Evolutionary conservation across 2,329 filamentous ascomycete genomes (phyloP).

Genomic region (Hypoxylon sp.): DNA sequence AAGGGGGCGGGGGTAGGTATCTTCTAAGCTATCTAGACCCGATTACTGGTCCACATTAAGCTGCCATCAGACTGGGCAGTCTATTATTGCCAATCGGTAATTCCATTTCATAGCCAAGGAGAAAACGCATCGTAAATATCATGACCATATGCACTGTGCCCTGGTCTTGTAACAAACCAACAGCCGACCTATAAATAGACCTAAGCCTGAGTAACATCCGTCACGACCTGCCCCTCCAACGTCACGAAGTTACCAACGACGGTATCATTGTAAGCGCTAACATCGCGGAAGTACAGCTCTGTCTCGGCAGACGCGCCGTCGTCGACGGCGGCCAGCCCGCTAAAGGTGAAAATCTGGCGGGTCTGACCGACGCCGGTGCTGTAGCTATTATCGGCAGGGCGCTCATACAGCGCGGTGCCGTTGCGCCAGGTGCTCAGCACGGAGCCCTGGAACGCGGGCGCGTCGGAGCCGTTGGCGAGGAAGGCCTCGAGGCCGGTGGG

Average conservation of each 20-base stretch:
- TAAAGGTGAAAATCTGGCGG: slow-evolving; percentile 67
- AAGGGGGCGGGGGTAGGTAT: no score
- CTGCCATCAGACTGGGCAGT: not conserved
- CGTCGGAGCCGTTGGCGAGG: slow-evolving; percentile 45
- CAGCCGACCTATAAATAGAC: not conserved
- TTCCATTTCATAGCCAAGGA: not conserved
- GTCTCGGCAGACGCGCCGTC: slow-evolving; percentile 49
- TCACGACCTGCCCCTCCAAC: slow-evolving; percentile 20
- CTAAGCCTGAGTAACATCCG: not conserved
- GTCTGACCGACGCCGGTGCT: slow-evolving; percentile 67
- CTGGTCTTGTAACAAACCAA: no score
- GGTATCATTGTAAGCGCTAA: slow-evolving; percentile 53
- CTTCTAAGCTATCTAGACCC: no score
- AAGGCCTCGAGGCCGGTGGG: slow-evolving; percentile 72
- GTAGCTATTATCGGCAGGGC: slow-evolving; percentile 57
- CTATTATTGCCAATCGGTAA: not conserved
- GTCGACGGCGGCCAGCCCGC: slow-evolving; percentile 53
- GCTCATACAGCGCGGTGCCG: slow-evolving; percentile 68
- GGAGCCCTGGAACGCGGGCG: slow-evolving; percentile 46
- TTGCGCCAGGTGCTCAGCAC: slow-evolving; percentile 64
- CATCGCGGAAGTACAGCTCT: slow-evolving; percentile 67
- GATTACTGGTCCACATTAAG: not conserved
- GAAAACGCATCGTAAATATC: not conserved
- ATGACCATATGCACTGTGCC: not conserved
- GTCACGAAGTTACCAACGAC: slow-evolving; percentile 35